A percentile compares a stretch with the other conserved stretches of the same genome.
Evolutionary conservation across 2,329 filamentous ascomycete species (phyloP).

Genomic region (Aspergillus niger): DNA sequence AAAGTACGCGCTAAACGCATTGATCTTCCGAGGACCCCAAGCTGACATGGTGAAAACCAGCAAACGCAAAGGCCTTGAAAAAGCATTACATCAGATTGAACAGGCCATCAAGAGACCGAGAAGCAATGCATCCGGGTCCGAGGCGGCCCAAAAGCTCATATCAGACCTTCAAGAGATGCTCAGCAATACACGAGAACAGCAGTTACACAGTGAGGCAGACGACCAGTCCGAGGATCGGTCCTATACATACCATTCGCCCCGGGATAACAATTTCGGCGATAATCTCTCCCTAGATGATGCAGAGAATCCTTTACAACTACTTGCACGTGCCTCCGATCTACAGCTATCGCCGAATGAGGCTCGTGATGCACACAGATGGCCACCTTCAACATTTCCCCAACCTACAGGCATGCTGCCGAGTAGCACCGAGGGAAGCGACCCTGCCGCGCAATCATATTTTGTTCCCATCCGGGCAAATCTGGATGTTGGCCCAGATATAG

Average conservation of each 20-base stretch:
- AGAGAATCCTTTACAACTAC: conserved; percentile 72
- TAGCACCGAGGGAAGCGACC: conserved; percentile 9
- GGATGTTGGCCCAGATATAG: conserved; percentile 65
- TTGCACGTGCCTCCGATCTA: conserved; percentile 71
- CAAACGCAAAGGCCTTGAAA: conserved; percentile 73
- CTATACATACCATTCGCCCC: conserved; percentile 25
- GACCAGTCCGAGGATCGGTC: conserved; percentile 36
- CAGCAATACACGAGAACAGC: conserved; percentile 48
- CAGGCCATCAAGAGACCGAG: conserved; percentile 64
- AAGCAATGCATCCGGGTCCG: conserved; percentile 45
- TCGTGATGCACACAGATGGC: conserved; percentile 24
- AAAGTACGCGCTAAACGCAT: conserved; percentile 57
- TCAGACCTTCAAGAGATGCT: conserved; percentile 55
- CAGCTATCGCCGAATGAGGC: conserved; percentile 52
- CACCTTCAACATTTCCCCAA: conserved; percentile 37
- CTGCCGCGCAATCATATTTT: conserved; percentile 64
- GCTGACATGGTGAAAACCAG: conserved; percentile 45
- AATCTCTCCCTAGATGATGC: conserved; percentile 68
- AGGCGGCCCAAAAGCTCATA: conserved; percentile 46
- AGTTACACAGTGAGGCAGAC: conserved; percentile 30
- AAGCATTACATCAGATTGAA: conserved; percentile 72
- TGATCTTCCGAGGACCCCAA: neutral
- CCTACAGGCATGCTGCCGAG: conserved; percentile 38
- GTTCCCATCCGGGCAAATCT: conserved; percentile 63
- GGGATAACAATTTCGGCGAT: conserved; percentile 45